phyloP scores from a whole-genome alignment of 2,329 filamentous ascomycete genomes.

The Atkinsonella texensis region DNA sequence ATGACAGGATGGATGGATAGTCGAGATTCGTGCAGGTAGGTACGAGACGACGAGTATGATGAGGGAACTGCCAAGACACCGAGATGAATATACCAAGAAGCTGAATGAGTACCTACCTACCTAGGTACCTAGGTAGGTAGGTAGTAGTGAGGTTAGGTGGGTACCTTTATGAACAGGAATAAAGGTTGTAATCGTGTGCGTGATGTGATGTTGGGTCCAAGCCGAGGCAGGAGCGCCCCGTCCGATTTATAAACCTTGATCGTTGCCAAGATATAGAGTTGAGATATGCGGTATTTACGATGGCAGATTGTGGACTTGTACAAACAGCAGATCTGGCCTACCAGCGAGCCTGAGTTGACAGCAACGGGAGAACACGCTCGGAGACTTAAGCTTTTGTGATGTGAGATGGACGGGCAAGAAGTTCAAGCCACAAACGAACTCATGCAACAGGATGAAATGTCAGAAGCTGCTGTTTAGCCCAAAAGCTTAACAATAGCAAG shows the following conservation, averaged over 20 bases:
- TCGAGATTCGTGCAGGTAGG: not conserved
- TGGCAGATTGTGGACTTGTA: not conserved
- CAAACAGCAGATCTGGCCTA: not conserved
- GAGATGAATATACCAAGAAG: not conserved
- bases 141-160: too few relatives aligned
- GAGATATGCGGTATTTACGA: not conserved
- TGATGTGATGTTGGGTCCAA: not conserved
- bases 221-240: not conserved
- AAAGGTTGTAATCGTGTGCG: not conserved
- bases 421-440: not conserved
- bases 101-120: not conserved
- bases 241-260: not conserved
- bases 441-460: not conserved
- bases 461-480: not conserved
- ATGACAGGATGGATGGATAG: not conserved
- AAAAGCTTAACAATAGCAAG: constrained; percentile 3
- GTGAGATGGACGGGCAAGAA: not conserved
- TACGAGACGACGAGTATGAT: not conserved
- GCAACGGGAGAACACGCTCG: not conserved
- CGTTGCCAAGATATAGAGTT: not conserved
- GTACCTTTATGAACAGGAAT: not conserved
- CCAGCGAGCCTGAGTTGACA: not conserved
- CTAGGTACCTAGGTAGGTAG: too few relatives aligned
- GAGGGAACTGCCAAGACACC: not conserved
- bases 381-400: not conserved